These are phyloP conservation scores for Penicillium expansum DNA, from an alignment of 2,329 filamentous ascomycete genomes.

Conservation along the genomic window DNA sequence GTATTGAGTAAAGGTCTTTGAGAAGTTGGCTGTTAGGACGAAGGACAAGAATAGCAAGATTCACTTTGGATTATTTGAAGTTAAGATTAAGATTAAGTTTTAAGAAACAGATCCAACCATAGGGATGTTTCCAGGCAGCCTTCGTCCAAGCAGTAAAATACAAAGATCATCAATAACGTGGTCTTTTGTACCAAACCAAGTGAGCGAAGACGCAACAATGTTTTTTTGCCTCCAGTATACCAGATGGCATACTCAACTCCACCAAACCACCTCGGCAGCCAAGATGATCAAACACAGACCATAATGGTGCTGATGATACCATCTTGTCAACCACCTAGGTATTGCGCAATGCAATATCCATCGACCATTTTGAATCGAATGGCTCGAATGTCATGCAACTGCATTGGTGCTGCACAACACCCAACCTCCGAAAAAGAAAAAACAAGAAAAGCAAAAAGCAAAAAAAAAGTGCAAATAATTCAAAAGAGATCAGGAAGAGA, in stretches of 20 bases:
- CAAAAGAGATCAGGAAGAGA: neutral
- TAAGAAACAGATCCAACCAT: neutral
- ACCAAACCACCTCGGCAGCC: neutral
- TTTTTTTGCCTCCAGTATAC: neutral
- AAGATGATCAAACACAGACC: neutral
- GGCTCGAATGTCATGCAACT: neutral
- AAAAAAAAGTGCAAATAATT: neutral
- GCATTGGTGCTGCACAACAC: neutral
- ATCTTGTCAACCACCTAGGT: neutral
- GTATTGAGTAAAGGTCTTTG: constrained; percentile 22
- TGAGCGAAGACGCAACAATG: neutral
- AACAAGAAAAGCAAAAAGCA: neutral
- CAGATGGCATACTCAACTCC: neutral
- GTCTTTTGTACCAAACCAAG: neutral
- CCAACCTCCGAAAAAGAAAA: neutral
- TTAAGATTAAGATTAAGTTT: neutral
- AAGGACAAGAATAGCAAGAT: neutral
- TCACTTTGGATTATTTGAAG: neutral
- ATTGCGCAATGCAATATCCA: neutral
- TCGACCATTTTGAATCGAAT: too few relatives aligned
- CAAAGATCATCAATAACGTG: neutral
- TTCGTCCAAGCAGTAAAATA: neutral
- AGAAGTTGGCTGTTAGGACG: neutral
- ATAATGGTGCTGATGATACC: neutral
- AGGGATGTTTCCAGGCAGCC: neutral